Evolutionary conservation across 2,329 filamentous ascomycete species (phyloP), one percentile per base, ranked within the genome.

Genomic region (Pyricularia sp.): DNA sequence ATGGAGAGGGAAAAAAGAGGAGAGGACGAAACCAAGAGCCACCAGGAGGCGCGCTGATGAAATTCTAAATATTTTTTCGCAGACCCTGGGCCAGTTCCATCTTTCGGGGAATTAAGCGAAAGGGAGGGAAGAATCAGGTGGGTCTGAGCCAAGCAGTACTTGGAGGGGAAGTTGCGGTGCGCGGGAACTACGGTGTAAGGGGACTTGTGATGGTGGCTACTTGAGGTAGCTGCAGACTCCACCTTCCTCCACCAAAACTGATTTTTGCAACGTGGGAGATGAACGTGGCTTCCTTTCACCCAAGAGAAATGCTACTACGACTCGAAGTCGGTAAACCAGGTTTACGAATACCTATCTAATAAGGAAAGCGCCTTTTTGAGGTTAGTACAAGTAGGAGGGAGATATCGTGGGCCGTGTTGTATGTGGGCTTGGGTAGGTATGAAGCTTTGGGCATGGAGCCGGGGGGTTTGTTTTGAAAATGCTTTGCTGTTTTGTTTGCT

Each of bases 1-100:
- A 77, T 73, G 75, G 72, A 71, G 74, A 74, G 69, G 72, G 74
- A 73, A 73, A 71, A 74, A 55, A 55, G 71, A 74, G 73, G 73
- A 73, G 72, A 30, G 26, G 58, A 28, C 26, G 72, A 73, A 71
- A 72, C 74, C 72, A 73, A 72, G 73, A 73, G 73, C 71, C 71
- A 68, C 71, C 74, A 72, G 73, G 70, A 70, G 72, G 71, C 74
- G 73, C 72, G 75, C 72, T 65, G 73, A 72, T 71, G 73, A 75
- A 74, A 73, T 73, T 74, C 72, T 63, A 76, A 78, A 77, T 78
- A 79, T 75, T 77, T 76, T 78, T 76, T 76, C 72, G 67, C 65
- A 11, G 33, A 70, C 71, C 78, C 64, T n/a, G 12, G 33, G 65
- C 65, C 36, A 66, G 66, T 42, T 59, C 55, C 66, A 28, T 23